phyloP scores from a whole-genome alignment of 768 basidiomycete genomes.

The Leucogyrophana mollusca region DNA sequence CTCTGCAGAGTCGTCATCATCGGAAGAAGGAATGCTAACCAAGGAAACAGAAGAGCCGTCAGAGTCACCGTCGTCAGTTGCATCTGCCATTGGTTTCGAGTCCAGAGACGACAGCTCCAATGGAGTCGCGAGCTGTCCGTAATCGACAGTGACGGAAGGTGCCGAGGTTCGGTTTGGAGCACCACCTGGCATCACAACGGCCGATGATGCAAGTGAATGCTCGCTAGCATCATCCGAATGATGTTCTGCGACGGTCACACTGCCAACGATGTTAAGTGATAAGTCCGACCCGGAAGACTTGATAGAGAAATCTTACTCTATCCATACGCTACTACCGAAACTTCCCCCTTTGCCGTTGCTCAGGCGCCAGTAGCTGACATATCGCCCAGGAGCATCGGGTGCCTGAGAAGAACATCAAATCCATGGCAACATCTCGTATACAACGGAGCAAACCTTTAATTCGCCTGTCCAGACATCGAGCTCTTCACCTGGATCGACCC shows the following conservation, averaged over 20 bases:
- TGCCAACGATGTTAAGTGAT: constrained; percentile 23
- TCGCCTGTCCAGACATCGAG: constrained; percentile 72
- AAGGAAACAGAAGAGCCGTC: constrained; percentile 53
- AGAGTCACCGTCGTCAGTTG: constrained; percentile 28
- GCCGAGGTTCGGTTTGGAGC: constrained; percentile 19
- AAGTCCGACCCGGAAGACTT: not conserved
- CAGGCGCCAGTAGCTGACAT: constrained; percentile 77
- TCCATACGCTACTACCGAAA: constrained; percentile 75
- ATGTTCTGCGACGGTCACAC: constrained; percentile 67
- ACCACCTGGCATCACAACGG: constrained; percentile 61
- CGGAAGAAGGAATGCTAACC: constrained; percentile 59
- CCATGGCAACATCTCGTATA: not conserved
- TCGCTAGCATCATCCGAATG: constrained; percentile 33
- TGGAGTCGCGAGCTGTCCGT: constrained; percentile 6
- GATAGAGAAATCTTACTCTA: constrained; percentile 59
- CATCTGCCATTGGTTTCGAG: constrained; percentile 39
- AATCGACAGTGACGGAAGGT: constrained; percentile 11
- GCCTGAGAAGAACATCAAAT: constrained; percentile 41
- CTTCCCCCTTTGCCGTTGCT: constrained; percentile 53
- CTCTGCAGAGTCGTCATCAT: constrained; percentile 50
- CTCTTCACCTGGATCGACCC: constrained; percentile 53
- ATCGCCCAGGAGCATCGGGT: constrained; percentile 70
- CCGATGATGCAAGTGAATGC: constrained; percentile 62
- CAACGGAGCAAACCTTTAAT: constrained; percentile 52
- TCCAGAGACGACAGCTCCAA: constrained; percentile 14